Evolutionary conservation across 2,329 filamentous ascomycete genomes (phyloP).

Genomic region (Aspergillus texensis): DNA sequence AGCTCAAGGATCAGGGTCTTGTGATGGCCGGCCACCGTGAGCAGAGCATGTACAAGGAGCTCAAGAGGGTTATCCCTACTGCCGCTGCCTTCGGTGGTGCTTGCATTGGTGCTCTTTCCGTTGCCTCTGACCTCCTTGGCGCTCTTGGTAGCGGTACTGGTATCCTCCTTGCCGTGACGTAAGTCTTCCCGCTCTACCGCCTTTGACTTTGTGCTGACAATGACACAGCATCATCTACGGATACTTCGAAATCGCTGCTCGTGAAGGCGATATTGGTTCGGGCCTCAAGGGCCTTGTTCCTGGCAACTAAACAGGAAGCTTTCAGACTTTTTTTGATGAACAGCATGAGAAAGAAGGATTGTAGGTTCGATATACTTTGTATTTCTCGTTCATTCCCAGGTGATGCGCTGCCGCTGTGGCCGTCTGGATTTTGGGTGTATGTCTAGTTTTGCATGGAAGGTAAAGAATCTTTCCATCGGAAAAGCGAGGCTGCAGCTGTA

Average conservation of each 20-base stretch:
- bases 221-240: slow-evolving; percentile 87
- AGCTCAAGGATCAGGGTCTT: slow-evolving; percentile 98
- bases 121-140: slow-evolving; percentile 92
- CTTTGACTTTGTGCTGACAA: slow-evolving; percentile 31
- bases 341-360: slow-evolving; percentile 34
- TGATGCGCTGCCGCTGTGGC: slow-evolving; percentile 29
- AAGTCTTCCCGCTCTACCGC: slow-evolving; percentile 52
- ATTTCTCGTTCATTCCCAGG: slow-evolving; percentile 30
- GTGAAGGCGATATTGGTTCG: slow-evolving; percentile 86
- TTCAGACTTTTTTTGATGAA: slow-evolving; percentile 32
- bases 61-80: slow-evolving; percentile 98
- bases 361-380: slow-evolving; percentile 27
- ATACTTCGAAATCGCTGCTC: slow-evolving; percentile 98
- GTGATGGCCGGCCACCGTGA: slow-evolving; percentile 99
- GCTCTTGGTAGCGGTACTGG: slow-evolving; percentile 95
- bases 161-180: slow-evolving; percentile 98
- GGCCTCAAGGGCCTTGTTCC: slow-evolving; percentile 70
- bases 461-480: slow-evolving; percentile 7
- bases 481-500: slow-evolving; percentile 29
- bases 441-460: slow-evolving; percentile 18
- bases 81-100: slow-evolving; percentile 98
- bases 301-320: slow-evolving; percentile 42
- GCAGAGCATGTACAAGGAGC: slow-evolving; percentile 99
- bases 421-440: slow-evolving; percentile 21
- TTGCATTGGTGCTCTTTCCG: slow-evolving; percentile 96